A percentile compares a stretch with the other conserved stretches of the same genome.
phyloP scores from a whole-genome alignment of 345 rosid genomes.

The Eucalyptus coolabah region DNA sequence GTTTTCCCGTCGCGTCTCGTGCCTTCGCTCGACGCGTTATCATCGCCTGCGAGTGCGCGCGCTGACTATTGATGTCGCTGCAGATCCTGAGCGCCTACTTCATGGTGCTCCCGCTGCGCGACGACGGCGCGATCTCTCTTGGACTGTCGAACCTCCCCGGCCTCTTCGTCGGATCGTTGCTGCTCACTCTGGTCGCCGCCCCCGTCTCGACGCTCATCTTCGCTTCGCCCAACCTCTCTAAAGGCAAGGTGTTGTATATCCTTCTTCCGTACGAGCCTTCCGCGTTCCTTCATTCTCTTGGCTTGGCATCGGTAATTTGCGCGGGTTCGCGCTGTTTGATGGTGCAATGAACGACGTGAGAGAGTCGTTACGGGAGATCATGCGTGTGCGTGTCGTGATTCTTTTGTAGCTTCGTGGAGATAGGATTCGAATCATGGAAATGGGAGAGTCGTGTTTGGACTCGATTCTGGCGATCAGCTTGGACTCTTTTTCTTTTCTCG shows the following conservation, averaged over 20 bases:
- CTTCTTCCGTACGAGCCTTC: neutral
- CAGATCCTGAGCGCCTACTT: constrained; percentile 90
- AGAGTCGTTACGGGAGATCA: neutral
- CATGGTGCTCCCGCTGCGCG: constrained; percentile 80
- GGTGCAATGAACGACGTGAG: neutral
- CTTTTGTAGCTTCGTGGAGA: neutral
- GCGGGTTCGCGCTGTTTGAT: neutral
- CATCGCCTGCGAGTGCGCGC: neutral
- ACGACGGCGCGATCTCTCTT: constrained; percentile 81
- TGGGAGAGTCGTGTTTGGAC: neutral
- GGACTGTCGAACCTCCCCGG: constrained; percentile 77
- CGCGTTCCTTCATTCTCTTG: neutral
- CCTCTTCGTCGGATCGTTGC: constrained; percentile 63
- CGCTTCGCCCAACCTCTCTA: constrained; percentile 67
- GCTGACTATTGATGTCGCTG: neutral
- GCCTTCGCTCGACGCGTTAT: neutral
- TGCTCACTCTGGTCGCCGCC: constrained; percentile 75
- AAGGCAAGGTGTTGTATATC: constrained; percentile 46
- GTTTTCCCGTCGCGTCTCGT: neutral
- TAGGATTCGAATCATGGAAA: neutral
- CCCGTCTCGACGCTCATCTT: constrained; percentile 84
- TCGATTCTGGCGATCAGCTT: neutral
- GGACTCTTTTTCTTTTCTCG: neutral
- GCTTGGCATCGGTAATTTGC: neutral
- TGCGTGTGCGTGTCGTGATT: neutral